These are phyloP conservation scores for Leccinum subgranulosum DNA, from an alignment of 768 basidiomycete species.

Conservation along the genomic window DNA sequence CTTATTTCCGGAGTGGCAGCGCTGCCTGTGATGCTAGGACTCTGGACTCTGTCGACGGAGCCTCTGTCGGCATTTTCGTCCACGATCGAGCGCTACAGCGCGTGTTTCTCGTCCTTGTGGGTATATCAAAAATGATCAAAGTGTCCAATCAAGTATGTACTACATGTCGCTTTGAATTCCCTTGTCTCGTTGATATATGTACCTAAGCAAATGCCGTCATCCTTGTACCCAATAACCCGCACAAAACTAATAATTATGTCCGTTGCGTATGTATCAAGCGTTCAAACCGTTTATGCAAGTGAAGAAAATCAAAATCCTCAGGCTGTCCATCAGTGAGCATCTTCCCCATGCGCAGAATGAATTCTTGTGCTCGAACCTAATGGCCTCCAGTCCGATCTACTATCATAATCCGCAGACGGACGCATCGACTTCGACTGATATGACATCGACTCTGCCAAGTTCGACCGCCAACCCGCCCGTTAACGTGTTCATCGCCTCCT, in stretches of 20 bases:
- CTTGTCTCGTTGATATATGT: neutral
- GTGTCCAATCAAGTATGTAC: neutral
- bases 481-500: conserved; percentile 52
- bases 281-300: neutral
- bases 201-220: neutral
- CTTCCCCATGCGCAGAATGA: neutral
- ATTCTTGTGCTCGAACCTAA: neutral
- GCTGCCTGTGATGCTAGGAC: conserved; percentile 54
- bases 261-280: neutral
- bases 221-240: neutral
- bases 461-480: conserved; percentile 45
- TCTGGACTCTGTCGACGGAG: conserved; percentile 53
- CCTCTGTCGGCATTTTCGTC: conserved; percentile 55
- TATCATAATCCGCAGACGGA: conserved; percentile 44
- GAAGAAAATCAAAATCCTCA: neutral
- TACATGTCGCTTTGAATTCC: neutral
- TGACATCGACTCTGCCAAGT: conserved; percentile 48
- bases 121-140: conserved; percentile 39
- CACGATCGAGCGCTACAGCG: conserved; percentile 47
- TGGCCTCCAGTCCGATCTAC: neutral
- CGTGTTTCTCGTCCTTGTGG: conserved; percentile 44
- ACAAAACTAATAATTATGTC: neutral
- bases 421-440: conserved; percentile 39
- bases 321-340: neutral
- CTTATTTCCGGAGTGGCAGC: conserved; percentile 36